phyloP scores from a whole-genome alignment of 106 monocot species.

The Apostasia ramifera region DNA sequence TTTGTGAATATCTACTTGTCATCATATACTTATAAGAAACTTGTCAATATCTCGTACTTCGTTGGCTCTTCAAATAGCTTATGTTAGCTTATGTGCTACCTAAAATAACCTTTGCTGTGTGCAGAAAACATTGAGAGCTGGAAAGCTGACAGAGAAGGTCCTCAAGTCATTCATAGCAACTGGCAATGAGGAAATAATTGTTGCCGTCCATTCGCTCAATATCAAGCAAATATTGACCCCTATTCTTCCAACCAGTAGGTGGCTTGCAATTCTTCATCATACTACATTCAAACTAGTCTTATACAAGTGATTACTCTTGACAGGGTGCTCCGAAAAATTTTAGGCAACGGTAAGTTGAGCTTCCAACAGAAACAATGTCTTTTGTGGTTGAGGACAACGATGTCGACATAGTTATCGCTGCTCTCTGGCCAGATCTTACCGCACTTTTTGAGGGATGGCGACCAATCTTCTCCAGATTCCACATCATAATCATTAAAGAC shows the following conservation, averaged over 20 bases:
- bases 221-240: slow-evolving; percentile 61
- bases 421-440: slow-evolving; percentile 60
- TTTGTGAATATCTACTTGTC: too few relatives aligned
- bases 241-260: slow-evolving; percentile 84
- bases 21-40: too few relatives aligned
- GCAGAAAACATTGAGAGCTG: slow-evolving; percentile 72
- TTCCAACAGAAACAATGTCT: slow-evolving; percentile 38
- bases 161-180: slow-evolving; percentile 75
- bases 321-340: slow-evolving; percentile 90
- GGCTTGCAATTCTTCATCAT: neutral
- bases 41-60: too few relatives aligned
- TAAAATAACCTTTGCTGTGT: slow-evolving; percentile 1
- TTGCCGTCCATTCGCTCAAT: slow-evolving; percentile 52
- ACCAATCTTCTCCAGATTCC: slow-evolving; percentile 58
- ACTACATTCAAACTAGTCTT: neutral
- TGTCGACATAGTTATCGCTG: slow-evolving; percentile 71
- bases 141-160: slow-evolving; percentile 89
- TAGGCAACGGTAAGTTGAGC: slow-evolving; percentile 9
- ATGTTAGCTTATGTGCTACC: neutral
- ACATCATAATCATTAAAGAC: slow-evolving; percentile 77
- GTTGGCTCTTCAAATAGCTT: too few relatives aligned
- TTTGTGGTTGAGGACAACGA: slow-evolving; percentile 43
- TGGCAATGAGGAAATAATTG: slow-evolving; percentile 67
- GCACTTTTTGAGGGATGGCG: slow-evolving; percentile 71
- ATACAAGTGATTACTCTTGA: neutral